Evolutionary conservation across 2,329 filamentous ascomycete species (phyloP).

Genomic region (Ophiocordyceps australis): DNA sequence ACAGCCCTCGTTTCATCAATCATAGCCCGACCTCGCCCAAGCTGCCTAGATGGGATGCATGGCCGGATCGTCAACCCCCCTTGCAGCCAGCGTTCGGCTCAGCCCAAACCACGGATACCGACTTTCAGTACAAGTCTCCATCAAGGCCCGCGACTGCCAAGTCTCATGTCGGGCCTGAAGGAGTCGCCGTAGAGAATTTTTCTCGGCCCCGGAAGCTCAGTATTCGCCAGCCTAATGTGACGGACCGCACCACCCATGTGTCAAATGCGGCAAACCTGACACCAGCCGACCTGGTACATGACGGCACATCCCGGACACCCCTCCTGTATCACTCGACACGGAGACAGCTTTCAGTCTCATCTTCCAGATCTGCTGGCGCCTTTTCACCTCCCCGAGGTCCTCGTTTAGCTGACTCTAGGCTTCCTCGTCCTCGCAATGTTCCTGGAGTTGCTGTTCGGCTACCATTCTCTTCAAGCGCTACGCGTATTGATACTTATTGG

Average conservation of each 20-base stretch:
- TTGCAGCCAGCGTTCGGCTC: too few relatives aligned
- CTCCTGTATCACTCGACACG: too few relatives aligned
- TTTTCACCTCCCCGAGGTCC: conserved; percentile 22
- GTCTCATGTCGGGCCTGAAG: conserved; percentile 9
- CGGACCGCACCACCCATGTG: too few relatives aligned
- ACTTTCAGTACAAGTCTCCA: too few relatives aligned
- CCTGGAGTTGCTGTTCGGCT: too few relatives aligned
- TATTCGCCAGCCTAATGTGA: conserved; percentile 20
- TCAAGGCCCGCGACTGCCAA: not conserved
- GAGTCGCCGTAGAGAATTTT: conserved; percentile 32
- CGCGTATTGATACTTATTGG: too few relatives aligned
- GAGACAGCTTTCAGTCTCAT: conserved; percentile 27
- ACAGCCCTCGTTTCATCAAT: conserved; percentile 9
- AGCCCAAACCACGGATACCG: too few relatives aligned
- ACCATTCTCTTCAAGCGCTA: too few relatives aligned
- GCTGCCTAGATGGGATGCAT: too few relatives aligned
- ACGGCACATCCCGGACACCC: too few relatives aligned
- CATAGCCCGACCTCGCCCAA: conserved; percentile 2
- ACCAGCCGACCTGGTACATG: conserved; percentile 8
- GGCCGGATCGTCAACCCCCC: too few relatives aligned
- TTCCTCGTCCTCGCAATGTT: conserved; percentile 11
- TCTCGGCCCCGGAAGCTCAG: conserved; percentile 39
- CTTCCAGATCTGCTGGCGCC: conserved; percentile 25
- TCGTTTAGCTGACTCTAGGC: conserved; percentile 17
- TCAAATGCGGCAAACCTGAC: too few relatives aligned